Evolutionary conservation across 2,329 filamentous ascomycete species (phyloP).

Genomic region (Ophiostoma novo-ulmi): DNA sequence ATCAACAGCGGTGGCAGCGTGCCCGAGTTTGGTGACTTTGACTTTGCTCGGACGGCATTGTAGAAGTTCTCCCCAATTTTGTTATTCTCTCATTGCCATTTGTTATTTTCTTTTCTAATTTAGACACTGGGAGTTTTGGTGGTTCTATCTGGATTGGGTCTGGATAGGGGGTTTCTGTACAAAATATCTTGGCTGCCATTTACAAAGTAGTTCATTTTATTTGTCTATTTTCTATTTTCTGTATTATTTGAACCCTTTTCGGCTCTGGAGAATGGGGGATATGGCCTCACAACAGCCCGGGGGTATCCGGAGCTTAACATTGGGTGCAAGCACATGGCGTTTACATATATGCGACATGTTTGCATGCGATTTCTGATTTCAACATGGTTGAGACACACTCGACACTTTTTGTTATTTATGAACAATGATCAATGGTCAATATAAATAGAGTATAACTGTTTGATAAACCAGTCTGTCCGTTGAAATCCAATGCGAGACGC

Average conservation of each 20-base stretch:
- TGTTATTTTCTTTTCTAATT: not conserved
- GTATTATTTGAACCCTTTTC: not conserved
- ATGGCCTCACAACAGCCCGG: not conserved
- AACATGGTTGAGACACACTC: no score
- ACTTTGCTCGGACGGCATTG: conserved; percentile 17
- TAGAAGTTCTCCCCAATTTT: not conserved
- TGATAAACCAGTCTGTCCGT: conserved; percentile 5
- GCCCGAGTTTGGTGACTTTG: conserved; percentile 21
- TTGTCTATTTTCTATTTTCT: not conserved
- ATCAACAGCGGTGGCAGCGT: conserved; percentile 21
- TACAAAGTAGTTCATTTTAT: not conserved
- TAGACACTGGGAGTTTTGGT: not conserved
- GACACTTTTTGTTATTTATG: not conserved
- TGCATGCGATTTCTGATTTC: not conserved
- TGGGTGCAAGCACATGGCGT: not conserved
- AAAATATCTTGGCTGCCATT: not conserved
- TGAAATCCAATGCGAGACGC: conserved; percentile 18
- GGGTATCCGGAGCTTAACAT: not conserved
- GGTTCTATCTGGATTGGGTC: not conserved
- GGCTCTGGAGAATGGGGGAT: conserved; percentile 2
- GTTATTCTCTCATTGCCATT: not conserved
- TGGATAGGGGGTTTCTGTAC: not conserved
- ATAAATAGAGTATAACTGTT: not conserved
- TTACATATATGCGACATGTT: not conserved
- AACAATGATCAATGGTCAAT: not conserved